Evolutionary conservation across 2,329 filamentous ascomycete genomes (phyloP).

Genomic region (Fusarium liriodendri): DNA sequence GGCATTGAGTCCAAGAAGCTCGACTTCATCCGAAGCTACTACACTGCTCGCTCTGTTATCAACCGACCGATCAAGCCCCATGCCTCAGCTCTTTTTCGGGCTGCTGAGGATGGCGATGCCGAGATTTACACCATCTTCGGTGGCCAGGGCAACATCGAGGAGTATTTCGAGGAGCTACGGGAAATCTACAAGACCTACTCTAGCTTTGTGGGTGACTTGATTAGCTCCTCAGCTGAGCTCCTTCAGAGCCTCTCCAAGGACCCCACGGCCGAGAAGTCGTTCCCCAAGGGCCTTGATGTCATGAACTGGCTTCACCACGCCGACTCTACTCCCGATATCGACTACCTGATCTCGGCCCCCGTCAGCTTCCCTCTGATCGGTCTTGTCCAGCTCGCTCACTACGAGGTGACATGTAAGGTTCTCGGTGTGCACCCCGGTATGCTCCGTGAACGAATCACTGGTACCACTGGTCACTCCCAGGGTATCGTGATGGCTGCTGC

Average conservation of each 20-base stretch:
- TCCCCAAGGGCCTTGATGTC: conserved; percentile 95
- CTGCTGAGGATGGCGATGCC: conserved; percentile 84
- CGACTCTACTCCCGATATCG: conserved; percentile 90
- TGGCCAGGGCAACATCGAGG: conserved; percentile 98
- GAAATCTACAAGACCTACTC: conserved; percentile 93
- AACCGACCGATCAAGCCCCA: conserved; percentile 91
- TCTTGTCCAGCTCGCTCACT: conserved; percentile 94
- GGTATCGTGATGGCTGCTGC: conserved; percentile 94
- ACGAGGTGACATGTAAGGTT: conserved; percentile 92
- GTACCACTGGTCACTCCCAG: conserved; percentile 96
- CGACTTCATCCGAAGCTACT: conserved; percentile 90
- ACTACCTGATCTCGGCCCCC: conserved; percentile 93
- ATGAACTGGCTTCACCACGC: conserved; percentile 91
- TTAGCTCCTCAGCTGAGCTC: conserved; percentile 83
- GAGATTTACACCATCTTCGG: conserved; percentile 95
- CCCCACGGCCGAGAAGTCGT: conserved; percentile 91
- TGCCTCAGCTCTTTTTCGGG: conserved; percentile 91
- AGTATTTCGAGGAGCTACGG: conserved; percentile 98
- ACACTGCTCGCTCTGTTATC: conserved; percentile 84
- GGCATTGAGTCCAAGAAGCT: conserved; percentile 95
- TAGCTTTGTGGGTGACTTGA: conserved; percentile 87
- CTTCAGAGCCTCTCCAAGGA: conserved; percentile 88
- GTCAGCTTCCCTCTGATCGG: conserved; percentile 97
- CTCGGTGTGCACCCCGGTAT: conserved; percentile 91
- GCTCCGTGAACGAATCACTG: conserved; percentile 84